phyloP scores from a whole-genome alignment of 306 rosid genomes.

The Trifolium repens region DNA sequence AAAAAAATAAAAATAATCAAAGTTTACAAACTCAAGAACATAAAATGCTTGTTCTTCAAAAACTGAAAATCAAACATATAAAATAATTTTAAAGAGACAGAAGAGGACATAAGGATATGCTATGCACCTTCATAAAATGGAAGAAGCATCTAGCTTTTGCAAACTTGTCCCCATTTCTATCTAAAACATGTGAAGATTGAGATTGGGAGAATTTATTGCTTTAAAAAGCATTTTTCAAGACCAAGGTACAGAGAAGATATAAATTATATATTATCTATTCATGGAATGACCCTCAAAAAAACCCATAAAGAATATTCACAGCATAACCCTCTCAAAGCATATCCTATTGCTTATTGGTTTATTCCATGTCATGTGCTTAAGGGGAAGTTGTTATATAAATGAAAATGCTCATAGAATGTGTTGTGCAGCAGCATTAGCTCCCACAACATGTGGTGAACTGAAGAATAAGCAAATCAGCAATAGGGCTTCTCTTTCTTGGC shows the following conservation, averaged over 20 bases:
- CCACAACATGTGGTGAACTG: not conserved
- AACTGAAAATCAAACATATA: slow-evolving; percentile 13
- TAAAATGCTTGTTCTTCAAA: slow-evolving; percentile 3
- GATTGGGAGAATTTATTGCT: slow-evolving; percentile 35
- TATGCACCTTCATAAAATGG: slow-evolving; percentile 39
- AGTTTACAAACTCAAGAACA: slow-evolving; percentile 3
- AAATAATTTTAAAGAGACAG: slow-evolving; percentile 25
- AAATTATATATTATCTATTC: not conserved
- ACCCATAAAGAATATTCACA: slow-evolving; percentile 33
- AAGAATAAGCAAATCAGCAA: slow-evolving; percentile 57
- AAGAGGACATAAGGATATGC: slow-evolving; percentile 48
- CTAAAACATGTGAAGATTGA: slow-evolving; percentile 33
- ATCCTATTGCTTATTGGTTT: slow-evolving; percentile 50
- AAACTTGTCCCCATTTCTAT: slow-evolving; percentile 17
- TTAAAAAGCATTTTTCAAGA: not conserved
- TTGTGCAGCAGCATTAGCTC: not conserved
- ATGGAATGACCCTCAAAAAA: not conserved
- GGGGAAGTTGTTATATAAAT: slow-evolving; percentile 53
- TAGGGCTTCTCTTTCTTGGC: slow-evolving; percentile 71
- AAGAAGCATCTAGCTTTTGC: slow-evolving; percentile 48
- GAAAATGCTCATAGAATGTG: slow-evolving; percentile 20
- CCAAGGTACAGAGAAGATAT: not conserved
- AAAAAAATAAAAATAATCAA: too few species aligned
- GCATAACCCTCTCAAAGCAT: slow-evolving; percentile 42
- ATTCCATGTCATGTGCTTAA: slow-evolving; percentile 46